Conservation (phyloP, 169 alveolate species). For the Theileria equi region DNA sequence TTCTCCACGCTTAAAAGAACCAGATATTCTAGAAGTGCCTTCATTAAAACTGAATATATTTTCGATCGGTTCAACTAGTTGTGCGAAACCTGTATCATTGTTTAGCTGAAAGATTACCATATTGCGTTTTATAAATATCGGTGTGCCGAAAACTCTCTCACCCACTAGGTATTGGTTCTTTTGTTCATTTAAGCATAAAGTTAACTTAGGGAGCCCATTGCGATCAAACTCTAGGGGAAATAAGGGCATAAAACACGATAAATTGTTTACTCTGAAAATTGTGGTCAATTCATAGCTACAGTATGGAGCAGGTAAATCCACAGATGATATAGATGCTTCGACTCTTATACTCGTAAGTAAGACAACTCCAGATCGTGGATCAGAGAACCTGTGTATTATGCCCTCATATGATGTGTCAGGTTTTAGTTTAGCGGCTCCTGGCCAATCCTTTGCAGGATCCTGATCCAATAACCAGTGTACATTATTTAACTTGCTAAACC, state of each 20-base stretch:
- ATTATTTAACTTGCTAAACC: neutral
- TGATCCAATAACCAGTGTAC: conserved; percentile 22
- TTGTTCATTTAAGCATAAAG: neutral
- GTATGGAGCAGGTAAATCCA: conserved; percentile 20
- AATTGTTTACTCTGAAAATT: conserved; percentile 18
- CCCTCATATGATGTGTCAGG: conserved; percentile 36
- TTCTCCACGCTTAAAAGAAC: conserved; percentile 42
- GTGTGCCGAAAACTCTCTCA: conserved; percentile 39
- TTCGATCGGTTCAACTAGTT: neutral
- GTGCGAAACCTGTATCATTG: conserved; percentile 11
- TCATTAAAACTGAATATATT: neutral
- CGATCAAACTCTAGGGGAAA: conserved; percentile 54
- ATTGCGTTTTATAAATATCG: conserved; percentile 34
- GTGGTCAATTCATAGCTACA: neutral
- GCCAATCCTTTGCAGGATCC: conserved; percentile 57
- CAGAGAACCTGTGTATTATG: conserved; percentile 42
- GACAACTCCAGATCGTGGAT: conserved; percentile 43
- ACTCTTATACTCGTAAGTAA: conserved; percentile 37
- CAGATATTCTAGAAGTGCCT: neutral
- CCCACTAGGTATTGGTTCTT: conserved; percentile 5
- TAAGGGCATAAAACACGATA: conserved; percentile 34
- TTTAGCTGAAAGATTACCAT: conserved; percentile 42
- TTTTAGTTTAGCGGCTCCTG: conserved; percentile 39
- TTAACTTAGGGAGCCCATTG: conserved; percentile 51
- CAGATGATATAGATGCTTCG: conserved; percentile 40